Percentiles rank a stretch among this genome's conserved stretches.
These are phyloP conservation scores for Orbilia brochopaga DNA, from an alignment of 2,329 filamentous ascomycete genomes.

Conservation along the genomic window DNA sequence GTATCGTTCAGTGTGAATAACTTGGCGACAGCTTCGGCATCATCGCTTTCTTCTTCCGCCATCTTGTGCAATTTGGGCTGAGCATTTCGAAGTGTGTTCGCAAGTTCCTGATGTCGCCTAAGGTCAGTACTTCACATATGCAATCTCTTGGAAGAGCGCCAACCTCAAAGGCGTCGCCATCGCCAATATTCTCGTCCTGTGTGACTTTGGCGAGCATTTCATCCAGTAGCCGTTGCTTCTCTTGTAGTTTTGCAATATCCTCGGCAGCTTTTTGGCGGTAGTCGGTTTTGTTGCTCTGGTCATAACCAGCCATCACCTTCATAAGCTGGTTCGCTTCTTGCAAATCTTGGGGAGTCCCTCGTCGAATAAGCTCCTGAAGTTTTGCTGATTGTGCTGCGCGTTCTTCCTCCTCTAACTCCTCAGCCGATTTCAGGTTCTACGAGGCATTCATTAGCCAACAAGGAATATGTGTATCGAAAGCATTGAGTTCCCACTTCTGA, in stretches of 20 bases:
- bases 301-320: slow-evolving; percentile 99
- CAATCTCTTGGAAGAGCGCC: slow-evolving; percentile 58
- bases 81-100: slow-evolving; percentile 84
- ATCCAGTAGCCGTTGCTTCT: slow-evolving; percentile 89
- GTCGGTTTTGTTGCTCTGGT: slow-evolving; percentile 93
- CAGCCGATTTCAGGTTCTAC: slow-evolving; percentile 90
- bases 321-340: slow-evolving; percentile 97
- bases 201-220: slow-evolving; percentile 87
- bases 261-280: slow-evolving; percentile 97
- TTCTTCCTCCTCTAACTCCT: slow-evolving; percentile 99
- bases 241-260: slow-evolving; percentile 91
- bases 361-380: slow-evolving; percentile 90
- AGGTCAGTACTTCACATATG: neutral
- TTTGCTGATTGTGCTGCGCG: slow-evolving; percentile 95
- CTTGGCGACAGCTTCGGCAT: slow-evolving; percentile 93
- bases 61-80: slow-evolving; percentile 99
- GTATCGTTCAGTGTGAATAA: slow-evolving; percentile 97
- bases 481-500: slow-evolving; percentile 67
- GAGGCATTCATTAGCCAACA: neutral
- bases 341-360: slow-evolving; percentile 87
- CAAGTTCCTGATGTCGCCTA: slow-evolving; percentile 70
- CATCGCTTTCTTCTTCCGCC: slow-evolving; percentile 98
- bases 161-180: slow-evolving; percentile 73
- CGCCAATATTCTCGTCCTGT: slow-evolving; percentile 76
- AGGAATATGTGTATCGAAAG: neutral